Evolutionary conservation across 345 rosid species (phyloP).

Genomic region (Syzygium grande): DNA sequence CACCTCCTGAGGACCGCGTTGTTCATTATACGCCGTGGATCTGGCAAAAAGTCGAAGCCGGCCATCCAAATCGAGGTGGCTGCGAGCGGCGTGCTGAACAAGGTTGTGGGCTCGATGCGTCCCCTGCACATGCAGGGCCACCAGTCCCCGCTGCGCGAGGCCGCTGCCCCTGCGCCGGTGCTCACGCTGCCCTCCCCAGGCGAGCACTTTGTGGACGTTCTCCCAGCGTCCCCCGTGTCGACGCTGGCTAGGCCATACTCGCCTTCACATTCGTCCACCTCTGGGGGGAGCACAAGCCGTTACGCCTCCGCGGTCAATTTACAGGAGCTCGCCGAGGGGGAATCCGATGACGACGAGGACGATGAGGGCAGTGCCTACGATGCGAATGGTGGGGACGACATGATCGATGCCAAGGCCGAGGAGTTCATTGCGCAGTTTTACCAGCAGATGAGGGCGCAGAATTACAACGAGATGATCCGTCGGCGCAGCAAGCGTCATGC

Average conservation of each 20-base stretch:
- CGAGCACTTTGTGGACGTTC: conserved; percentile 18
- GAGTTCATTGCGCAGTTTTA: conserved; percentile 53
- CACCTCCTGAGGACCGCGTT: conserved; percentile 36
- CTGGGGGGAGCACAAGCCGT: conserved; percentile 15
- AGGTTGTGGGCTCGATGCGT: conserved; percentile 42
- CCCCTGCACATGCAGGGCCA: conserved; percentile 26
- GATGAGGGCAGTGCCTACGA: conserved; percentile 7
- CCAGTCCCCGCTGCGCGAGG: conserved; percentile 13
- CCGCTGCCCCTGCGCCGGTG: neutral
- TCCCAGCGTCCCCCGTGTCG: conserved; percentile 5
- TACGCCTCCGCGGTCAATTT: conserved; percentile 42
- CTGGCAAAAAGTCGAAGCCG: conserved; percentile 18
- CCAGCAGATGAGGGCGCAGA: conserved; percentile 46
- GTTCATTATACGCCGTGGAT: conserved; percentile 26
- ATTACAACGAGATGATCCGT: neutral
- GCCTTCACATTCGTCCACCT: neutral
- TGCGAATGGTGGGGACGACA: conserved; percentile 37
- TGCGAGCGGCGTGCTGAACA: conserved; percentile 21
- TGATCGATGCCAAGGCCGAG: conserved; percentile 74
- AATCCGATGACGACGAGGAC: neutral
- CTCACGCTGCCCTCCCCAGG: neutral
- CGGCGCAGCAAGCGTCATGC: neutral
- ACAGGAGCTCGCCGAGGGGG: conserved; percentile 18
- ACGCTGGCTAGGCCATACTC: neutral
- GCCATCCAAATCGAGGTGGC: conserved; percentile 6